phyloP scores from a whole-genome alignment of 2,329 filamentous ascomycete species.

The Hypoxylon sp. region DNA sequence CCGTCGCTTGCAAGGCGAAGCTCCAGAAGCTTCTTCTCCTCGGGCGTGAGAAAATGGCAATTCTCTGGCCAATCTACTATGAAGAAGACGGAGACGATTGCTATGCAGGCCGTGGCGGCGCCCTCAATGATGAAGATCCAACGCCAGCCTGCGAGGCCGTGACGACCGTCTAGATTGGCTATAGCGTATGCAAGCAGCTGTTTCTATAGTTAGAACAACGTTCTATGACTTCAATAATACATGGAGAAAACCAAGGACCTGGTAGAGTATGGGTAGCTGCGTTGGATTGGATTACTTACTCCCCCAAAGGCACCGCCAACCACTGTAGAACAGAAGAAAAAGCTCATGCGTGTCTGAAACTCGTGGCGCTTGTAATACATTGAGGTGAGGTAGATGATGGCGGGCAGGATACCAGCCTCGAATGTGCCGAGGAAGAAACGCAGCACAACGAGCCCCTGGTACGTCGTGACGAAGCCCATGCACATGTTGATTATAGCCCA shows the following conservation, averaged over 20 bases:
- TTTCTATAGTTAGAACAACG: not conserved
- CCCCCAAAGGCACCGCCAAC: slow-evolving; percentile 60
- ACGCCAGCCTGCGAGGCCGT: slow-evolving; percentile 60
- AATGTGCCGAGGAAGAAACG: slow-evolving; percentile 61
- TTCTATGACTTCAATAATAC: not conserved
- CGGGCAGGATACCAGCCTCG: slow-evolving; percentile 62
- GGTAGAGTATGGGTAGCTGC: not conserved
- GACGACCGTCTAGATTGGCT: slow-evolving; percentile 57
- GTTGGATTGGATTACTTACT: slow-evolving; percentile 41
- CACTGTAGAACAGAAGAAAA: slow-evolving; percentile 59
- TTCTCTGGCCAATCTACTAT: slow-evolving; percentile 64
- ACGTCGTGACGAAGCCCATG: slow-evolving; percentile 60
- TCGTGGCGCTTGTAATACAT: slow-evolving; percentile 64
- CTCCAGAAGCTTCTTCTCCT: slow-evolving; percentile 55
- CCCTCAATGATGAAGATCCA: slow-evolving; percentile 62
- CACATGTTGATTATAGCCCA: slow-evolving; percentile 63
- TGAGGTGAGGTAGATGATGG: slow-evolving; percentile 60
- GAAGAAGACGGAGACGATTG: slow-evolving; percentile 55
- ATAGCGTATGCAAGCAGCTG: slow-evolving; percentile 63
- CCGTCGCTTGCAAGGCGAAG: slow-evolving; percentile 51
- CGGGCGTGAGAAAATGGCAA: slow-evolving; percentile 59
- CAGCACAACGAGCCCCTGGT: slow-evolving; percentile 55
- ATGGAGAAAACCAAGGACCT: not conserved
- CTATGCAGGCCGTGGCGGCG: slow-evolving; percentile 52
- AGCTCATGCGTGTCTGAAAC: slow-evolving; percentile 60